phyloP scores from a whole-genome alignment of 2,329 filamentous ascomycete genomes.

The Helotiales sp. region DNA sequence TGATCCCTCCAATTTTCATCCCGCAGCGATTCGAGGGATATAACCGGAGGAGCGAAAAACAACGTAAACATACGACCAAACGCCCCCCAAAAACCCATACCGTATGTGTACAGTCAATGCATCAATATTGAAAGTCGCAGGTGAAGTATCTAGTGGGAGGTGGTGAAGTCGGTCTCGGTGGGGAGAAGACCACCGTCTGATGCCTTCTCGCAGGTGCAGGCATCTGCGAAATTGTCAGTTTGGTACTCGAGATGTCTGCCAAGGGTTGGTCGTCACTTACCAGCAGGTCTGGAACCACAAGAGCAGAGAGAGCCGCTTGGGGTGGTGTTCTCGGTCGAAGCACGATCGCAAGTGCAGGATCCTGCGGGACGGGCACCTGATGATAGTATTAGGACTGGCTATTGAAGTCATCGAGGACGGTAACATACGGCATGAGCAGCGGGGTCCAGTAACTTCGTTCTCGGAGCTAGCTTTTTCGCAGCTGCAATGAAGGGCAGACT shows the following conservation, averaged over 20 bases:
- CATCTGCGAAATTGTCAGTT: constrained; percentile 50
- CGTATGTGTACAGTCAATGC: background rate
- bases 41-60: background rate
- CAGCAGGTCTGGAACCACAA: constrained; percentile 75
- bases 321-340: constrained; percentile 70
- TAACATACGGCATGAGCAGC: constrained; percentile 76
- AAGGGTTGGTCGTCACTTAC: constrained; percentile 53
- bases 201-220: constrained; percentile 84
- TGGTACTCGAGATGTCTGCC: background rate
- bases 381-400: constrained; percentile 13
- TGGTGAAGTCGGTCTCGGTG: constrained; percentile 86
- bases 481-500: constrained; percentile 83
- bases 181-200: constrained; percentile 65
- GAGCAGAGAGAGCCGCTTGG: constrained; percentile 67
- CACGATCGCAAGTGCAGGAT: constrained; percentile 80
- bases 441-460: constrained; percentile 73
- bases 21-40: background rate
- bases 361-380: constrained; percentile 71
- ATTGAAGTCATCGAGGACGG: background rate
- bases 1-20: background rate
- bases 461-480: constrained; percentile 79
- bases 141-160: constrained; percentile 49
- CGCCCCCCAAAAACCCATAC: constrained; percentile 5
- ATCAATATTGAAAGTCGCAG: background rate
- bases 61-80: background rate